Evolutionary conservation across 495 filamentous ascomycete genomes (phyloP), one percentile per base, ranked within the genome.

Genomic region (Xylaria curta): DNA sequence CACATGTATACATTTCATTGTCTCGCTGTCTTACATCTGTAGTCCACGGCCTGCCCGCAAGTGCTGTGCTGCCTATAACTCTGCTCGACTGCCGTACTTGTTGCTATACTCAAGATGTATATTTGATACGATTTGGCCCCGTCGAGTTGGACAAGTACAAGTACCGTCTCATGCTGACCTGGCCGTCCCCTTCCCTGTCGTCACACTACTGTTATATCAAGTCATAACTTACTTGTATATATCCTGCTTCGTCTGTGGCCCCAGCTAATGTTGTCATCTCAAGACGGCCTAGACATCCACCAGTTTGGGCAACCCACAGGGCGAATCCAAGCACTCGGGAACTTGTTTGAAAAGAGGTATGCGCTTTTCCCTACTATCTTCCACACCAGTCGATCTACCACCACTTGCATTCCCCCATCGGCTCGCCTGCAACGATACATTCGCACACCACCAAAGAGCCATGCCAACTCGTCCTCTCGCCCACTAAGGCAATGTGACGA

Each of bases 341-440:
- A 72, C 69, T 67, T 73, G 69, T 74, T 62, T 66, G 75, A 72
- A 74, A 76, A 75, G 40, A 75, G 75, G 75, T 77, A 78, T 77
- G 73, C 78, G 76, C 68, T 51, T 72, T 71, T 73, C 58, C 36
- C 59, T 72, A 54, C 46, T 64, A 56, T 71, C 69, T 63, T 38
- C 47, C 68, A 62, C 63, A 62, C 49, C 68, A 72, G 68, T 70
- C 72, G 73, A 70, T 72, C 65, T 64, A 63, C 62, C 46, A 68
- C 69, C 72, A 69, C 70, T 56, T 74, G 62, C 64, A 66, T 76
- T 69, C 42, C 72, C 75, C 75, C 76, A 75, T 78, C 75, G 76
- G 74, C 72, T 73, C 73, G 74, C 61, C 76, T 79, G 73, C 76
- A 79, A 79, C 76, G 77, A 79, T 78, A 78, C 77, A 78, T 79